phyloP scores from a whole-genome alignment of 257 asterid species.

The Primulina eburnea region DNA sequence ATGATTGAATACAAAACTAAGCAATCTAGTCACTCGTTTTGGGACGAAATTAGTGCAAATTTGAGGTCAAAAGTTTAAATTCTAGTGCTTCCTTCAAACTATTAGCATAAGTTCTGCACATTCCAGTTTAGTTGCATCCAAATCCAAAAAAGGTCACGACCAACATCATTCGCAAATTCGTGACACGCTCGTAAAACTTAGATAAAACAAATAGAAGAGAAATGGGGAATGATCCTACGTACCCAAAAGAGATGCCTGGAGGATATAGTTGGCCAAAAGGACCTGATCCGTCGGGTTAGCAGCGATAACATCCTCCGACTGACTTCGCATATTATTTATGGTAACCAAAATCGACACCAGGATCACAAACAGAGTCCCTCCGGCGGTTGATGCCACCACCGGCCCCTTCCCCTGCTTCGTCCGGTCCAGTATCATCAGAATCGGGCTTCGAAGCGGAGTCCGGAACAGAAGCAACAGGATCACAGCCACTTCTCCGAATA shows the following conservation, averaged over 20 bases:
- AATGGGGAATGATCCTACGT: not conserved
- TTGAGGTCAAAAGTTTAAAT: no score
- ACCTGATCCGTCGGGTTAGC: constrained; percentile 73
- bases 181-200: no score
- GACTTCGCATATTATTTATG: constrained; percentile 41
- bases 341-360: constrained; percentile 47
- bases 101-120: no score
- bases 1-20: no score
- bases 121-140: no score
- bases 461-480: constrained; percentile 55
- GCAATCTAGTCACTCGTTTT: no score
- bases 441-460: constrained; percentile 66
- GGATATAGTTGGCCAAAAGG: constrained; percentile 59
- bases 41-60: no score
- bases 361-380: constrained; percentile 56
- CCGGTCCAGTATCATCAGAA: constrained; percentile 48
- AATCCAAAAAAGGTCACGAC: no score
- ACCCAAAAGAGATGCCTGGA: constrained; percentile 69
- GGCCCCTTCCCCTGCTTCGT: constrained; percentile 74
- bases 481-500: constrained; percentile 51
- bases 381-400: constrained; percentile 64
- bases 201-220: no score
- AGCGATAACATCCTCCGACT: constrained; percentile 39
- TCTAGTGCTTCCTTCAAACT: no score
- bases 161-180: no score